Conservation (phyloP, 2,329 filamentous ascomycete species). For the Pseudocercospora crystallina region DNA sequence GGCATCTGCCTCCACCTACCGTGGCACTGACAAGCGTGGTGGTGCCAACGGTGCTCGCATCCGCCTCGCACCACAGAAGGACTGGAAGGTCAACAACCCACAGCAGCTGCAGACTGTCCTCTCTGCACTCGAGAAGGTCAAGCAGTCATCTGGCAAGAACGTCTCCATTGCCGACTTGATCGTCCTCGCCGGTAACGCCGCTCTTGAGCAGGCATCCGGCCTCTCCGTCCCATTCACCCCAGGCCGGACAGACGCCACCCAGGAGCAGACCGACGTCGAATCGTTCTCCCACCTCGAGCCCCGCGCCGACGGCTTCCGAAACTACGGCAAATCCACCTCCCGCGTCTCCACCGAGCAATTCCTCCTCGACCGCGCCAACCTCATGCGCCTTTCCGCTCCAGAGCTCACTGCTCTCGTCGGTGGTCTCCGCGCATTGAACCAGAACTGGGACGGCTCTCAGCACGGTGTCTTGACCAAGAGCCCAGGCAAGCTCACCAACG, state of each 20-base stretch:
- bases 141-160: slow-evolving; percentile 64
- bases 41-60: slow-evolving; percentile 80
- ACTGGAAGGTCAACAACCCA: slow-evolving; percentile 75
- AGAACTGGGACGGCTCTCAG: slow-evolving; percentile 69
- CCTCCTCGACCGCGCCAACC: slow-evolving; percentile 69
- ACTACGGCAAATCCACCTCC: slow-evolving; percentile 64
- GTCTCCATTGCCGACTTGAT: slow-evolving; percentile 78
- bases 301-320: slow-evolving; percentile 73
- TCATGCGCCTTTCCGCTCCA: slow-evolving; percentile 68
- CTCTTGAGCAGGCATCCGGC: slow-evolving; percentile 69
- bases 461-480: slow-evolving; percentile 67
- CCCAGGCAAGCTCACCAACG: slow-evolving; percentile 70
- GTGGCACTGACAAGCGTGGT: slow-evolving; percentile 75
- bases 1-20: slow-evolving; percentile 71
- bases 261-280: slow-evolving; percentile 68
- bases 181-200: slow-evolving; percentile 69
- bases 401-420: slow-evolving; percentile 71
- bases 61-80: slow-evolving; percentile 68
- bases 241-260: slow-evolving; percentile 69
- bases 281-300: slow-evolving; percentile 69
- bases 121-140: slow-evolving; percentile 60
- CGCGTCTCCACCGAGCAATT: slow-evolving; percentile 67
- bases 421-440: slow-evolving; percentile 67
- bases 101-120: slow-evolving; percentile 63
- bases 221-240: slow-evolving; percentile 69